Conservation (phyloP, 495 filamentous ascomycete genomes). For the Hypoxylon fragiforme region DNA sequence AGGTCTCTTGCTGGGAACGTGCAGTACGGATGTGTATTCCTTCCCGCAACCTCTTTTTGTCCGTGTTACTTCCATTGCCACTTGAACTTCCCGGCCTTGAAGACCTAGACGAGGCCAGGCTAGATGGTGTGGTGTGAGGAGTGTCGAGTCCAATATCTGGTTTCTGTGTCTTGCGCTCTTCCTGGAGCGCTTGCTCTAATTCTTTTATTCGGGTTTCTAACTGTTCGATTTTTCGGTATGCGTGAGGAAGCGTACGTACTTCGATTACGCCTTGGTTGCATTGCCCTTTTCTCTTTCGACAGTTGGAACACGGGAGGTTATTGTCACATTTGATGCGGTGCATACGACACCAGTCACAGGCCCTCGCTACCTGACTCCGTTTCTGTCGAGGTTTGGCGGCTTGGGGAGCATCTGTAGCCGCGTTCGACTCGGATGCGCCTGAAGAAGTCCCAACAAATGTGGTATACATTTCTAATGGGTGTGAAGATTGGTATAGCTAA, state of each 20-base stretch:
- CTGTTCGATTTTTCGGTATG: conserved; percentile 46
- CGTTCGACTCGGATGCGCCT: conserved; percentile 14
- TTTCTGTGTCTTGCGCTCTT: conserved; percentile 15
- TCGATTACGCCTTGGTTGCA: conserved; percentile 45
- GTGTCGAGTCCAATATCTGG: conserved; percentile 1
- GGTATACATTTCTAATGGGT: conserved; percentile 7
- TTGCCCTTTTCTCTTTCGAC: conserved; percentile 41
- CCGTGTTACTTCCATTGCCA: background rate
- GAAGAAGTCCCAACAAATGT: conserved; percentile 20
- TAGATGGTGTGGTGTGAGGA: conserved; percentile 4
- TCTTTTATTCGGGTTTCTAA: conserved; percentile 44
- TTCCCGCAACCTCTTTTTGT: conserved; percentile 26
- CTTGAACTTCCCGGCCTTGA: conserved; percentile 3
- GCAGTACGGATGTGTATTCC: conserved; percentile 38
- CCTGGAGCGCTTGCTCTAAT: conserved; percentile 43
- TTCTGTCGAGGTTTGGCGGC: conserved; percentile 22
- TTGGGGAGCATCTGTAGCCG: conserved; percentile 23
- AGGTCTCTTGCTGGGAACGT: conserved; percentile 37
- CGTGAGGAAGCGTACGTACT: conserved; percentile 43
- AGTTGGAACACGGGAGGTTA: conserved; percentile 50
- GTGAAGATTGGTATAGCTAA: background rate
- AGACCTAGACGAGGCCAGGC: conserved; percentile 1
- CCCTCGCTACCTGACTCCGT: conserved; percentile 26
- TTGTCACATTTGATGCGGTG: conserved; percentile 55
- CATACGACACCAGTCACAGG: conserved; percentile 53